Conservation (phyloP, 108 stramenopile genomes). For the Cyclostephanos tholiformis region DNA sequence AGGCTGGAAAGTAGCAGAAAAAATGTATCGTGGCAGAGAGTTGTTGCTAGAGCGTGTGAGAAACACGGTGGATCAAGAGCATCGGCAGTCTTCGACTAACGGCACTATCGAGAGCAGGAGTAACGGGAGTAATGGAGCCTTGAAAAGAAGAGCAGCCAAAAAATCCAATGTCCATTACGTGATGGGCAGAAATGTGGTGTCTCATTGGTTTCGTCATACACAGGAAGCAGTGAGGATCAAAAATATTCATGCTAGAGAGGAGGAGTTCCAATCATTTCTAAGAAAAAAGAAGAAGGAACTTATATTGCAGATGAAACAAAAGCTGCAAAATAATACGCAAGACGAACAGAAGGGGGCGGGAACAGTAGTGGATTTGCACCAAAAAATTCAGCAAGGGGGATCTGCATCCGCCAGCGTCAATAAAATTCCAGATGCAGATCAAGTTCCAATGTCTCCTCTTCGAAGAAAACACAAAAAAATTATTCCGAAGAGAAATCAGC, state of each 20-base stretch:
- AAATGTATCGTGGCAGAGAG: constrained; percentile 15
- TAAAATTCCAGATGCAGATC: neutral
- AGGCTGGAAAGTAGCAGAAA: constrained; percentile 30
- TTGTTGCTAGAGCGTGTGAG: neutral
- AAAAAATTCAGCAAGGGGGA: neutral
- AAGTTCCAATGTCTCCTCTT: neutral
- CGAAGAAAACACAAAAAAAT: constrained; percentile 14
- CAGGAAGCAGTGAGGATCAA: neutral
- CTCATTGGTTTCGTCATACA: constrained; percentile 21
- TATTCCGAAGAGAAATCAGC: neutral
- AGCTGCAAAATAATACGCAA: constrained; percentile 5
- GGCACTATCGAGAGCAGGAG: neutral
- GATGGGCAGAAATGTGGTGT: neutral
- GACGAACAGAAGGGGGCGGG: constrained; percentile 5
- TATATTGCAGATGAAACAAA: neutral
- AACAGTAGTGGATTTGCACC: neutral
- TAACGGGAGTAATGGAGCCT: neutral
- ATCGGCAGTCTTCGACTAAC: neutral
- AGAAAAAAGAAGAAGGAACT: constrained; percentile 13
- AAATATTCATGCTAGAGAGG: constrained; percentile 5
- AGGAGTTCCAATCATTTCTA: constrained; percentile 3
- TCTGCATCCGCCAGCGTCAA: neutral
- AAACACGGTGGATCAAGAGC: neutral
- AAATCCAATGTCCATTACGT: neutral
- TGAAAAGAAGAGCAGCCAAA: neutral